phyloP scores from a whole-genome alignment of 2,329 filamentous ascomycete species.

The Didymella arachidicola region DNA sequence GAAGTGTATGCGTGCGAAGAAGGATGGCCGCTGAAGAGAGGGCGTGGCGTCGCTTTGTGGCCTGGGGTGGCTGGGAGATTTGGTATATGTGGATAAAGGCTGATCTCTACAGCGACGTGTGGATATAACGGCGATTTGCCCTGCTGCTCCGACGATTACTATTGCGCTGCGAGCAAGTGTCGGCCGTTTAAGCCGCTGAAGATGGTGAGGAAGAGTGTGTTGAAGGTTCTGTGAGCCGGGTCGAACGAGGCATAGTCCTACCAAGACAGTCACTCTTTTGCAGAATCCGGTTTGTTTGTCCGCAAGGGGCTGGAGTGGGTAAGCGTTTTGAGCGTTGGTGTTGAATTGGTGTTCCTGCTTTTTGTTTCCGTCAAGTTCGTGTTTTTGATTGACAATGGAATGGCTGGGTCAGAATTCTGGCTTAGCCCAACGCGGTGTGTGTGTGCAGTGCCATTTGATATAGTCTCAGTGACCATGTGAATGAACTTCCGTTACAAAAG shows the following conservation, averaged over 20 bases:
- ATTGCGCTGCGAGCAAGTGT: conserved; percentile 10
- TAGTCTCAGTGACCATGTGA: no score
- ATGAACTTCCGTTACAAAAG: no score
- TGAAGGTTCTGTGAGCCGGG: neutral
- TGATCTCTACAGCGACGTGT: neutral
- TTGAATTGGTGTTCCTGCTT: neutral
- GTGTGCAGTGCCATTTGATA: no score
- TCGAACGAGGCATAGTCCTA: neutral
- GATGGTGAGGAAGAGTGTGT: conserved; percentile 9
- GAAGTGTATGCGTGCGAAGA: no score
- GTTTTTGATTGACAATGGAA: neutral
- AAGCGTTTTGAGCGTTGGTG: neutral
- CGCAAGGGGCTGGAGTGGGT: neutral
- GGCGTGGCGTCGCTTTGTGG: no score
- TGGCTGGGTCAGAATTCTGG: neutral
- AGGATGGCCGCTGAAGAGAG: no score
- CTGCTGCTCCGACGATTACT: conserved; percentile 6
- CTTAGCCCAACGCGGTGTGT: no score
- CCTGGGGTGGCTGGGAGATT: no score
- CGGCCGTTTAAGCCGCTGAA: neutral
- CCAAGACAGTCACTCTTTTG: no score
- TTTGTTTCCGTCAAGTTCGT: neutral
- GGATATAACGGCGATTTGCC: conserved; percentile 3
- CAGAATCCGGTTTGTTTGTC: no score
- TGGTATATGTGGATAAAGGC: neutral